These are phyloP conservation scores for Pseudotsuga menziesii DNA, from an alignment of 75 land plant species.

Conservation along the genomic window DNA sequence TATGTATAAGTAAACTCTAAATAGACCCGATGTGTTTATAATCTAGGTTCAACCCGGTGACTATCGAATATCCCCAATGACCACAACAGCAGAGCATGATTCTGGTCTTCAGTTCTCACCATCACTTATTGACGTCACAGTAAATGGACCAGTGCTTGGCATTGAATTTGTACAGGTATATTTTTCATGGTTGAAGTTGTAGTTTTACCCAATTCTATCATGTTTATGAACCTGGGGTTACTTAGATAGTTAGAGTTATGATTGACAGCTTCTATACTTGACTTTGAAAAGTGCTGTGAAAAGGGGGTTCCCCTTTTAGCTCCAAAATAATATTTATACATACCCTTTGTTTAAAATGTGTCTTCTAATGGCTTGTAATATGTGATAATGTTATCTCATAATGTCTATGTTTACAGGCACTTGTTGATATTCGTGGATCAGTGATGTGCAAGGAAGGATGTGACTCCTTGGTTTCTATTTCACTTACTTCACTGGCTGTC, in stretches of 20 bases:
- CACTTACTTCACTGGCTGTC: constrained; percentile 32
- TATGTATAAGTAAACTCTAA: not conserved
- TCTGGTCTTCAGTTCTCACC: constrained; percentile 75
- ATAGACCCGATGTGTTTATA: not conserved
- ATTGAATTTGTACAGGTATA: constrained; percentile 74
- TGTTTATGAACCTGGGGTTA: not conserved
- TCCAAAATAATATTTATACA: too few relatives aligned
- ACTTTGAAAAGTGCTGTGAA: not conserved
- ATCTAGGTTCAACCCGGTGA: constrained; percentile 78
- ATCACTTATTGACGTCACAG: constrained; percentile 56
- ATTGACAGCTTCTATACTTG: not conserved
- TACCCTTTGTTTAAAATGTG: too few relatives aligned
- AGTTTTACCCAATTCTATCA: not conserved
- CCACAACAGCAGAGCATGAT: constrained; percentile 46
- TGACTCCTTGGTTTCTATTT: constrained; percentile 46
- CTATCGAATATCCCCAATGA: constrained; percentile 73
- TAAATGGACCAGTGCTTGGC: constrained; percentile 60
- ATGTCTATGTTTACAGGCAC: constrained; percentile 46
- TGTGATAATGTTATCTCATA: not conserved
- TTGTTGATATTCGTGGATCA: constrained; percentile 65
- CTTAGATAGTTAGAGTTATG: not conserved
- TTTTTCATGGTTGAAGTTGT: not conserved
- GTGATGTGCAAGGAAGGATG: constrained; percentile 78
- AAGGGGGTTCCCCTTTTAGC: too few relatives aligned
- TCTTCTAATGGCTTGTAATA: not conserved